Evolutionary conservation across 2,329 filamentous ascomycete species (phyloP), one percentile per base, ranked within the genome.

Genomic region (Graphium sp.): DNA sequence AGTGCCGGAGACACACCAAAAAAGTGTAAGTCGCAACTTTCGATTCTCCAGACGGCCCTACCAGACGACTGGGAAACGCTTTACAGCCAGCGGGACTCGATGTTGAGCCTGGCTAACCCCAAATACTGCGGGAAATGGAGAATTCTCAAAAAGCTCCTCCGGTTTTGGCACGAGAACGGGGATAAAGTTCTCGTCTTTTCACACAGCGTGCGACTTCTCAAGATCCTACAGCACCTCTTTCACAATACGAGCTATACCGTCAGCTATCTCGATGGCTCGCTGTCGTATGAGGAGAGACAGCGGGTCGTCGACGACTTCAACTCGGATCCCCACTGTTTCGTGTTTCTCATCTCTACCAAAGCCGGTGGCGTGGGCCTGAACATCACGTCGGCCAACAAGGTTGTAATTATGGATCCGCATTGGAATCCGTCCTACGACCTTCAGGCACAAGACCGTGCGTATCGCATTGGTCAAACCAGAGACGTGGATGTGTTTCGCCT

Each of bases 111-210:
- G 28, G 76, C 84, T 2, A 84, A 93, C 40, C 77, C 82, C 0
- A 79, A 91, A 32, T 94, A 85, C 38, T 98, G 89, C 44, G 89
- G 89, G 4, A 98, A 98, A 51, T 98, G 89, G 89, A 84, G 82
- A 44, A 72, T 98, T 1, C 50, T 98, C 18, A 81, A 75, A 47
- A 85, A 82, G 41, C 58, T 98, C 4, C 64, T 98, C 6, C 75
- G 74, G 31, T 87, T 89, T 49, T 98, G 89, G 89, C 71, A 93
- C 45, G 61, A 67, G 10, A 84, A 79, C 42, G 82, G 83, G 10
- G 84, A 94, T 53, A 98, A 95, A 50, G 89, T 94, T 1, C 65
- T 98, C 0, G 77, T 98, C 3, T 98, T 98, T 48, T 92, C 82
- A 0, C 85, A 95, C 43, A 91, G 79, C 34, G 84, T 95, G 5